Evolutionary conservation across 1,284 basidiomycete species (phyloP), one percentile per base, ranked within the genome.

Genomic region (Microbotryum violaceum): DNA sequence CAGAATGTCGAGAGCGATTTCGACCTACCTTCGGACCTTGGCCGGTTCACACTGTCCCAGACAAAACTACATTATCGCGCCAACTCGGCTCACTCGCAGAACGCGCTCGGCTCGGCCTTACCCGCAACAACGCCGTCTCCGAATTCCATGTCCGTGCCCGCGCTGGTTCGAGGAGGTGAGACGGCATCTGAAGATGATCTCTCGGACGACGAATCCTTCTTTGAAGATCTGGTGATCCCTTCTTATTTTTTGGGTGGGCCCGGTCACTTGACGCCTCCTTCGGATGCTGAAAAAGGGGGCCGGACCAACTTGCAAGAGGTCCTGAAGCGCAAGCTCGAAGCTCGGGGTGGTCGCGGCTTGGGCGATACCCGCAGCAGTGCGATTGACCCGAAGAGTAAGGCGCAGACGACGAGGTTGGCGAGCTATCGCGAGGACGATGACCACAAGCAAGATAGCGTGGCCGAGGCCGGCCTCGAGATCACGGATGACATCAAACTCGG

Each of bases 201-300:
- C 27, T 83, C 84, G 8, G 85, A 85, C 51, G 80, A 83, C 29
- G 84, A 84, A 53, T 83, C 82, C 65, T 84, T 86, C 54, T 80
- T 90, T 20, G 87, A 89, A 49, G 88, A 88, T 33, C 79, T 91
- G 29, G 82, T 88, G 63, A 80, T 91, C 54, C 88, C 88, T 7
- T 81, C 83, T 2, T 71, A 69, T 56, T 60, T 67, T 31, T 57
- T 69, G 33, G 70, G 60, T 10, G 52, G 33, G n/a, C 31, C 61
- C 14, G 56, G 33, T 21, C 45, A 44, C 25, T 54, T 57, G 21
- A 67, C 66, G 8, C 63, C 65, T 7, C 62, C 70, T 3, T 80
- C 84, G 27, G 79, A 85, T 60, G 81, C 79, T 61, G 83, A 80
- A 63, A 80, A 89, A 23, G 82, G 81, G 63, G 85, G 82, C 72